Base-by-base conservation (phyloP, 805 yeast genomes). In the Starmerella apis region DNA sequence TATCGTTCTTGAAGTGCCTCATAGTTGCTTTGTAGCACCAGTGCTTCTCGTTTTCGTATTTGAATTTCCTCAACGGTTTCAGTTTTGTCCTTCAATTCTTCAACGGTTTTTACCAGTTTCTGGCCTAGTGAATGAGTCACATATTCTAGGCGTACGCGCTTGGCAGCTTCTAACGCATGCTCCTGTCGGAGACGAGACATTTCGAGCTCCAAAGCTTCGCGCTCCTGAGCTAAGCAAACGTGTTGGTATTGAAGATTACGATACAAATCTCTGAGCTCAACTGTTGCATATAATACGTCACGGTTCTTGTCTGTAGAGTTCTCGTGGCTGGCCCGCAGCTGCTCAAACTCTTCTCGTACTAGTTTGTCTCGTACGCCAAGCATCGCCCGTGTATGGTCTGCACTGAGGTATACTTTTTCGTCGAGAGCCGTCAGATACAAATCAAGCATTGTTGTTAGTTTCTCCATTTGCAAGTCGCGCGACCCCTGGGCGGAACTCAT, bases 351-450 rank as follows among this genome's bases (percentile, higher is more conserved):
- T 11, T 48, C 43, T 8, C 57, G 41, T 19, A 55, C 50, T n/a
- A 36, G 43, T 27, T 47, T 18, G 25, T 55, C 58, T 7, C 54
- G 46, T 14, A 53, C 35, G 22, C 58, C 58, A 20, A 55, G 37
- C 46, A 48, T 47, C 4, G 57, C 54, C 2, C 58, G 47, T 25
- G 52, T 20, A 47, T 53, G 54, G 47, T 51, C 55, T 3, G 56
- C 59, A 43, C 59, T 58, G 48, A 60, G 54, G 49, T 58, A 60
- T 9, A 54, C 43, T 22, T 53, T 55, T 50, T 58, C 63, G 46
- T 63, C 66, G 30, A 60, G 49, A 2, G 57, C 58, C n/a, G 64
- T 63, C 48, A 61, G 44, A 37, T 58, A 54, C 2, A 59, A 47
- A 48, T 59, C 60, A 33, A 59, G 48, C 25, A 55, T 53, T 14